These are phyloP conservation scores for Epicoccum sorghinum DNA, from an alignment of 2,329 filamentous ascomycete genomes.

Conservation along the genomic window DNA sequence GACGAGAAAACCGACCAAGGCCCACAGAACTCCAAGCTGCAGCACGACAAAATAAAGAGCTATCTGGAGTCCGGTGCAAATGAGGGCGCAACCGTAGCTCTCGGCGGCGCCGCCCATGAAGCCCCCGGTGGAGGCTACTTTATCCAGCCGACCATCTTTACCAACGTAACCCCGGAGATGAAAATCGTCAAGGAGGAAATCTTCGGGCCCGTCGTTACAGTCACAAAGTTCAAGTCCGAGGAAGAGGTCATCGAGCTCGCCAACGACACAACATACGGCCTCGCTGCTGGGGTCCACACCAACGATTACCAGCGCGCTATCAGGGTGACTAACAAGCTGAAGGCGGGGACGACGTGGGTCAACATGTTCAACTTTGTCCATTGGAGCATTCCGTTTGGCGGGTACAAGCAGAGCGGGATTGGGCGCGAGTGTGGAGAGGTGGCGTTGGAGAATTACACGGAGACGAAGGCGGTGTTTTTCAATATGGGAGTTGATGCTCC, in stretches of 20 bases:
- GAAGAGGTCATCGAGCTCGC: constrained; percentile 48
- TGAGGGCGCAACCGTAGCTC: constrained; percentile 39
- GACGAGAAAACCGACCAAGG: constrained; percentile 39
- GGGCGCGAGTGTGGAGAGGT: constrained; percentile 55
- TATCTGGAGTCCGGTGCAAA: constrained; percentile 29
- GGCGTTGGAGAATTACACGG: constrained; percentile 51
- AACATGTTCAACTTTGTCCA: constrained; percentile 34
- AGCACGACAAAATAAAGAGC: constrained; percentile 11
- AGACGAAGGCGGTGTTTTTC: constrained; percentile 38
- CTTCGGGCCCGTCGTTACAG: constrained; percentile 47
- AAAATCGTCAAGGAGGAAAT: constrained; percentile 48
- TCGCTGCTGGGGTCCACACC: constrained; percentile 49
- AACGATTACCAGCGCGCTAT: constrained; percentile 48
- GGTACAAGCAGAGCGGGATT: constrained; percentile 46
- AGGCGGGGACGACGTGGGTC: constrained; percentile 44
- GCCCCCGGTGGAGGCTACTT: constrained; percentile 25
- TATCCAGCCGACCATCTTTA: constrained; percentile 35
- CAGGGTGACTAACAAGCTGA: constrained; percentile 41
- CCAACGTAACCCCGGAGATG: constrained; percentile 39
- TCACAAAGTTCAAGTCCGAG: constrained; percentile 47
- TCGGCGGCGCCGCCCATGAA: constrained; percentile 38
- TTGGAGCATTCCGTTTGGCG: constrained; percentile 12
- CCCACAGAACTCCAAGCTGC: constrained; percentile 41
- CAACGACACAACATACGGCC: constrained; percentile 48
- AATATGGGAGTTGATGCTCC: constrained; percentile 16